phyloP scores from a whole-genome alignment of 225 moss, liverwort and hornwort species.

The Sphagnum contortum region DNA sequence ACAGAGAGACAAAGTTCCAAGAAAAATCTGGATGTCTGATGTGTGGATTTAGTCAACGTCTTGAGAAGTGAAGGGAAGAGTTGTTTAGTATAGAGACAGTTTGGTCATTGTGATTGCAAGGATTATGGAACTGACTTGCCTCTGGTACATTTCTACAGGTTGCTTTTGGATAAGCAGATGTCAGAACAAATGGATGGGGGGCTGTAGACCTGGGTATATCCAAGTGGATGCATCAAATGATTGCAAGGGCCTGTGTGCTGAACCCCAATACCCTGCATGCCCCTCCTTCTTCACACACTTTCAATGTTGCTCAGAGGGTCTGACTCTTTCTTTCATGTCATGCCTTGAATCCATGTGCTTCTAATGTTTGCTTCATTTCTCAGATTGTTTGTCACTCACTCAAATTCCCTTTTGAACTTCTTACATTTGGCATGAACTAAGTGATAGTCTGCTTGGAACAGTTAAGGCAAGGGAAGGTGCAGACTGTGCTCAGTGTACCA shows the following conservation, averaged over 20 bases:
- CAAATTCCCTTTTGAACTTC: too few species aligned
- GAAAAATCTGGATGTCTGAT: too few species aligned
- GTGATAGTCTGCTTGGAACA: slow-evolving; percentile 5
- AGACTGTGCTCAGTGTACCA: slow-evolving; percentile 43
- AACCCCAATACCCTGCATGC: slow-evolving; percentile 40
- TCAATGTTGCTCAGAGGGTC: slow-evolving; percentile 76
- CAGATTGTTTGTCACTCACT: too few species aligned
- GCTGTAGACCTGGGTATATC: slow-evolving; percentile 41
- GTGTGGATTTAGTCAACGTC: too few species aligned
- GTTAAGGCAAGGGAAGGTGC: slow-evolving; percentile 22
- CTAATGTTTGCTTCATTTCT: too few species aligned
- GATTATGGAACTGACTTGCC: too few species aligned
- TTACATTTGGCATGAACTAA: too few species aligned
- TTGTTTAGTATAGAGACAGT: too few species aligned
- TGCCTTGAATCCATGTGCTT: neutral
- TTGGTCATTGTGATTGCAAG: too few species aligned
- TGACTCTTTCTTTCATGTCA: too few species aligned
- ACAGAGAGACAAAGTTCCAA: too few species aligned
- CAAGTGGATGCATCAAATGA: slow-evolving; percentile 57
- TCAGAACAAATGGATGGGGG: slow-evolving; percentile 44
- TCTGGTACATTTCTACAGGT: slow-evolving; percentile 27
- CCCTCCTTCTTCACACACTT: slow-evolving; percentile 51
- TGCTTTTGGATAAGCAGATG: slow-evolving; percentile 66
- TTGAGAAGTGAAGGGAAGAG: too few species aligned
- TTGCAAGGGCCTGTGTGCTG: slow-evolving; percentile 60